Evolutionary conservation across 2,329 filamentous ascomycete genomes (phyloP).

Genomic region (Neonectria sp.): DNA sequence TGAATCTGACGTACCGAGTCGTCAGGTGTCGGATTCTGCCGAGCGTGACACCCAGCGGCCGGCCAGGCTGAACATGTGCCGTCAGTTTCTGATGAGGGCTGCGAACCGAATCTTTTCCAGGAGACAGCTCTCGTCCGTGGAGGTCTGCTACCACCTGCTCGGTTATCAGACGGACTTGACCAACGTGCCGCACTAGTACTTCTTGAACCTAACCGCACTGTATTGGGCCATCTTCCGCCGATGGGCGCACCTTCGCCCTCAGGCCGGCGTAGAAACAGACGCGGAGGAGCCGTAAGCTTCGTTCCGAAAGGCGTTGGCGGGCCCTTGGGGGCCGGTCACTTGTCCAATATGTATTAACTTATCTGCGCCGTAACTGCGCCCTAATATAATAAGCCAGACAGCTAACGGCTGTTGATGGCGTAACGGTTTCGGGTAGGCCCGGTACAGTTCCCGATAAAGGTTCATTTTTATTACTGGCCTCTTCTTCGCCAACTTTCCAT

Average conservation of each 20-base stretch:
- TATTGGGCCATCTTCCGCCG: constrained; percentile 19
- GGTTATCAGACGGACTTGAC: constrained; percentile 18
- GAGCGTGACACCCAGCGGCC: constrained; percentile 11
- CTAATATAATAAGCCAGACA: too few relatives aligned
- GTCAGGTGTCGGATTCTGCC: not conserved
- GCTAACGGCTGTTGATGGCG: too few relatives aligned
- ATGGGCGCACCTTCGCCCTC: constrained; percentile 3
- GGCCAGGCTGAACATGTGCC: not conserved
- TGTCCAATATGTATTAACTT: too few relatives aligned
- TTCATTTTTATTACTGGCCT: too few relatives aligned
- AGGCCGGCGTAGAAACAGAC: not conserved
- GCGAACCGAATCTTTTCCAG: constrained; percentile 19
- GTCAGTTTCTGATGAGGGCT: constrained; percentile 16
- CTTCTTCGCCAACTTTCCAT: too few relatives aligned
- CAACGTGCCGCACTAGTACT: constrained; percentile 18
- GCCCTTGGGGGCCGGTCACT: too few relatives aligned
- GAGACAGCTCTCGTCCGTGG: constrained; percentile 19
- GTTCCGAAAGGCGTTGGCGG: too few relatives aligned
- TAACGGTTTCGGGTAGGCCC: too few relatives aligned
- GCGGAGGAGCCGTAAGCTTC: constrained; percentile 4
- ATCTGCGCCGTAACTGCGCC: too few relatives aligned
- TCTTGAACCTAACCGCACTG: constrained; percentile 13
- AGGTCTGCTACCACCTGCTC: constrained; percentile 18
- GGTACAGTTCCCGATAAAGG: too few relatives aligned
- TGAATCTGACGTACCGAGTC: constrained; percentile 3